Base-by-base conservation (phyloP, 192 early-diverging fungal species). In the Backusella morwellensis region DNA sequence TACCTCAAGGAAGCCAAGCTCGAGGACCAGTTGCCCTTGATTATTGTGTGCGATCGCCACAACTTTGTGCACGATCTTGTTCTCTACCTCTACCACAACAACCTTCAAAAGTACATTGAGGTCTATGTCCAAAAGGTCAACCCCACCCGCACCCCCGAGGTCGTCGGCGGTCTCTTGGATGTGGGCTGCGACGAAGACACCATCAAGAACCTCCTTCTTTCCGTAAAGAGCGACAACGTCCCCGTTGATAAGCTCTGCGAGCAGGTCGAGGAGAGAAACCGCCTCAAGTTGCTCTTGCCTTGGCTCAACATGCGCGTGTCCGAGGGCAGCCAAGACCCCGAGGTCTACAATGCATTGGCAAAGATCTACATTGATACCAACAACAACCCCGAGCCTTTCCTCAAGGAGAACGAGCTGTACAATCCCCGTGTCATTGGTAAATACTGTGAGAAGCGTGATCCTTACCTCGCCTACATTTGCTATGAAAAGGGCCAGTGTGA, bases 321-420 rank as follows among this genome's bases (percentile, higher is more conserved):
- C 82, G 95, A 96, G 78, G 96, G 96, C 6, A 93, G 91, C 75
- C 88, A 90, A 75, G 98, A 99, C 80, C 83, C 92, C 4, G 93
- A 92, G n/a, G 89, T 99, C 14, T 98, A 95, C 87, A 99, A 99
- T 76, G 97, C 98, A 14, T 84, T 99, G 54, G 98, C 96, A 72
- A 99, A 99, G 89, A 99, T 99, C 75, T 98, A 97, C 83, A 98
- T 99, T 80, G 98, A 99, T 84, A 98, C 94, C 84, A 99, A 98
- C 91, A 97, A 95, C 82, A 97, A 98, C 73, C 94, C 98, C 12
- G 98, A 99, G 81, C 88, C 90, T 59, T 99, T 99, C 91, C 85
- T 99, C 73, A 93, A 89, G 80, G 92, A 93, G 71, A 96, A 96
- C 77, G 85, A 94, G 85, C 86, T 91, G 44, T 98, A 98, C 81